A percentile compares a stretch with the other conserved stretches of the same genome.
phyloP scores from a whole-genome alignment of 2,329 filamentous ascomycete species.

The Penicillium sp. region DNA sequence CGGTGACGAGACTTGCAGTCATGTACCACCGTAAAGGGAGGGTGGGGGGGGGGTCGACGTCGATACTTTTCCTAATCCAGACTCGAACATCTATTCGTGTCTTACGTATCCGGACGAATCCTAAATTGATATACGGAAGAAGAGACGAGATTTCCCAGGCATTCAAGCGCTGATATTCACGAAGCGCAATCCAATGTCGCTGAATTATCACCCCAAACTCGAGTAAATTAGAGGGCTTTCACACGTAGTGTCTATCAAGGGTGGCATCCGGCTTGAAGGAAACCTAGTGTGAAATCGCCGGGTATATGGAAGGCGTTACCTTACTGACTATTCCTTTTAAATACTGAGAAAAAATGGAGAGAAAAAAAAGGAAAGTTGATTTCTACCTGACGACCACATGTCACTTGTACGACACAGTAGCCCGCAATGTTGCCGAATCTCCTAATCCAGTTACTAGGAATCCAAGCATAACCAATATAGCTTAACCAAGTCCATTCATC shows the following conservation, averaged over 20 bases:
- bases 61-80: neutral
- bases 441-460: neutral
- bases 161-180: neutral
- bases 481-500: neutral
- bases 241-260: neutral
- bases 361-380: neutral
- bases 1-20: conserved; percentile 26
- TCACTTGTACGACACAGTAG: neutral
- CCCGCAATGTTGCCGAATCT: neutral
- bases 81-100: neutral
- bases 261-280: neutral
- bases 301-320: neutral
- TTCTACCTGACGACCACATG: neutral
- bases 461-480: neutral
- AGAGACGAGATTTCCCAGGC: neutral
- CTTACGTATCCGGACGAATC: no score
- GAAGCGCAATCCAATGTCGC: neutral
- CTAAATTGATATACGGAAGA: neutral
- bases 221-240: neutral
- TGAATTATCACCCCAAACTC: neutral
- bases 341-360: no score
- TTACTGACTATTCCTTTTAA: no score
- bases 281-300: neutral
- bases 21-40: conserved; percentile 8
- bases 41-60: neutral